phyloP scores from a whole-genome alignment of 225 moss, liverwort and hornwort species.

The Pseudoscleropodium purum region DNA sequence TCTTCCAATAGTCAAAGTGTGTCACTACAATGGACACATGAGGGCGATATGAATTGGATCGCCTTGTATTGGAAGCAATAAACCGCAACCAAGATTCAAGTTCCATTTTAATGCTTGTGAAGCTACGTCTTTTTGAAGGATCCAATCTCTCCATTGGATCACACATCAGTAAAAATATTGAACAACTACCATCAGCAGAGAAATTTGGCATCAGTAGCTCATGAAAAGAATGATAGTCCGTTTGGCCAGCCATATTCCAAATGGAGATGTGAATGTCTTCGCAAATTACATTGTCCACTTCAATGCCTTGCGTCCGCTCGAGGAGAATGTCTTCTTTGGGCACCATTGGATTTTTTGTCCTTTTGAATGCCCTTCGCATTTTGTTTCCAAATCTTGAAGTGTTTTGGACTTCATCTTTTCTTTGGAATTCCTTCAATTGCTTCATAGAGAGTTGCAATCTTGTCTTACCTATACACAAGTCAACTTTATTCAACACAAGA shows the following conservation, averaged over 20 bases:
- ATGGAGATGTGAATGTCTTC: neutral
- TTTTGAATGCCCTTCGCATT: neutral
- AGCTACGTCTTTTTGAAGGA: accelerated
- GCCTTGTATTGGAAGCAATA: neutral
- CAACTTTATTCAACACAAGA: accelerated
- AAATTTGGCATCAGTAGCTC: neutral
- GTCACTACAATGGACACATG: neutral
- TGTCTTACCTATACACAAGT: neutral
- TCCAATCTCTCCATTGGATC: neutral
- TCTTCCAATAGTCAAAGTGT: neutral
- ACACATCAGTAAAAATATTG: neutral
- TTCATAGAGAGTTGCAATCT: neutral
- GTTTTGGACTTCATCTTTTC: neutral
- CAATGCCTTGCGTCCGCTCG: neutral
- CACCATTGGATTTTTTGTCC: accelerated
- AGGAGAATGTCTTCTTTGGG: neutral
- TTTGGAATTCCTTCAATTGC: neutral
- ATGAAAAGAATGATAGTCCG: neutral
- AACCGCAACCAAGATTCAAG: neutral
- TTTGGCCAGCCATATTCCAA: neutral
- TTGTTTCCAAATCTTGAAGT: neutral
- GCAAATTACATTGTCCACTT: accelerated
- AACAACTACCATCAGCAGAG: neutral
- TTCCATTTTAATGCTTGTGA: accelerated
- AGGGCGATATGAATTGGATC: neutral